Conservation (phyloP, 257 asterid species). For the Penstemon newberryi region DNA sequence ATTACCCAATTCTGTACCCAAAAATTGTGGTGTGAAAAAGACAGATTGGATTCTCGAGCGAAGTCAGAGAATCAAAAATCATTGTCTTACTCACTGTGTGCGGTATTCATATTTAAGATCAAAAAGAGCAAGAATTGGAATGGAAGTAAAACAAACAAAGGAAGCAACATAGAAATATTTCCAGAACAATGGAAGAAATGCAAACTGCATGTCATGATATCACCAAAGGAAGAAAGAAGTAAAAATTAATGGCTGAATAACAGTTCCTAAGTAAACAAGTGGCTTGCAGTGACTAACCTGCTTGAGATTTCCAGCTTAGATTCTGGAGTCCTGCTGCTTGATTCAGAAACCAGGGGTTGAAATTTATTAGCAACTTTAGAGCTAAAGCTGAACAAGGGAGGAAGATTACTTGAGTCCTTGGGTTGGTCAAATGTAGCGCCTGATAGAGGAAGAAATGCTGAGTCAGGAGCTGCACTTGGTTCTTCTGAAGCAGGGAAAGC, state of each 20-base stretch:
- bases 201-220: slow-evolving; percentile 1
- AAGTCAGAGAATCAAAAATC: neutral
- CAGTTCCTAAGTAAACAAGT: slow-evolving; percentile 2
- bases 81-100: neutral
- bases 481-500: slow-evolving; percentile 28
- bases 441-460: slow-evolving; percentile 30
- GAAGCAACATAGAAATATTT: neutral
- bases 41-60: slow-evolving; percentile 2
- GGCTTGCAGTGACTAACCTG: slow-evolving; percentile 40
- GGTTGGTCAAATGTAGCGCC: slow-evolving; percentile 34
- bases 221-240: neutral
- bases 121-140: neutral
- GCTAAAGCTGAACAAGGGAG: slow-evolving; percentile 41
- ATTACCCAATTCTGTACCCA: neutral
- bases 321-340: slow-evolving; percentile 28
- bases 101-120: neutral
- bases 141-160: neutral
- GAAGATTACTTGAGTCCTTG: slow-evolving; percentile 38
- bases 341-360: slow-evolving; percentile 33
- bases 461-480: slow-evolving; percentile 28
- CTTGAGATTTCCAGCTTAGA: slow-evolving; percentile 34
- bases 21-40: neutral
- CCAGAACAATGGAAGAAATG: neutral
- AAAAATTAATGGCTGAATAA: neutral
- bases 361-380: slow-evolving; percentile 34